Conservation (phyloP, 306 rosid species). For the Lathyrus sativus region DNA sequence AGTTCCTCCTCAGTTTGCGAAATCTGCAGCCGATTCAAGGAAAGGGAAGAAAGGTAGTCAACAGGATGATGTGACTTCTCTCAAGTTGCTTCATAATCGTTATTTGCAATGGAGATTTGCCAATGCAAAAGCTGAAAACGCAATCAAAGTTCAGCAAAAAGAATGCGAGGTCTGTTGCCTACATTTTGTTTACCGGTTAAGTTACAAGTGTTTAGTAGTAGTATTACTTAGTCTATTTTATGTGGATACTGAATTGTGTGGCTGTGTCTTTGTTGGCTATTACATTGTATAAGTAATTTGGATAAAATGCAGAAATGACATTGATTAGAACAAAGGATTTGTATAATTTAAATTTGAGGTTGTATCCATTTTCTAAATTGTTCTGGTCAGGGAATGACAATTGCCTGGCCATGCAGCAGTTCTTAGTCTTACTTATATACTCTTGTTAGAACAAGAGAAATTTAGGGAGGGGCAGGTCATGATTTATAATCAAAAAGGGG, state of each 20-base stretch:
- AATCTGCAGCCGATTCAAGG: constrained; percentile 46
- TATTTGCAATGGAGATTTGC: constrained; percentile 78
- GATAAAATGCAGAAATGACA: no score
- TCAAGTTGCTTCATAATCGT: constrained; percentile 67
- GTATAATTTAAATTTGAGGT: not conserved
- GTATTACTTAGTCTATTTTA: not conserved
- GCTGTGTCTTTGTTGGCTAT: not conserved
- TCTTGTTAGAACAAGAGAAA: constrained; percentile 12
- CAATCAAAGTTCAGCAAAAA: constrained; percentile 56
- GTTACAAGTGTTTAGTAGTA: not conserved
- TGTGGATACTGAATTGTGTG: not conserved
- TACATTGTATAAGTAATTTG: no score
- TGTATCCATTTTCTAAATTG: not conserved
- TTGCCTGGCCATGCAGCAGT: constrained; percentile 4
- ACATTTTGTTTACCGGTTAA: not conserved
- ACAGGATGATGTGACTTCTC: constrained; percentile 61
- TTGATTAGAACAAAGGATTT: not conserved
- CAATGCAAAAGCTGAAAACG: constrained; percentile 59
- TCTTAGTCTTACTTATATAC: constrained; percentile 2
- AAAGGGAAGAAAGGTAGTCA: constrained; percentile 66
- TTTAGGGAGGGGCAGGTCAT: constrained; percentile 11
- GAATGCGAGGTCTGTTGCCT: constrained; percentile 59
- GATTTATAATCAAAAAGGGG: constrained; percentile 19
- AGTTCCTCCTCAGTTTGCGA: constrained; percentile 58
- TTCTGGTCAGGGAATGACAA: not conserved